These are phyloP conservation scores for Trametes pubescens DNA, from an alignment of 1,284 basidiomycete genomes.

Conservation along the genomic window DNA sequence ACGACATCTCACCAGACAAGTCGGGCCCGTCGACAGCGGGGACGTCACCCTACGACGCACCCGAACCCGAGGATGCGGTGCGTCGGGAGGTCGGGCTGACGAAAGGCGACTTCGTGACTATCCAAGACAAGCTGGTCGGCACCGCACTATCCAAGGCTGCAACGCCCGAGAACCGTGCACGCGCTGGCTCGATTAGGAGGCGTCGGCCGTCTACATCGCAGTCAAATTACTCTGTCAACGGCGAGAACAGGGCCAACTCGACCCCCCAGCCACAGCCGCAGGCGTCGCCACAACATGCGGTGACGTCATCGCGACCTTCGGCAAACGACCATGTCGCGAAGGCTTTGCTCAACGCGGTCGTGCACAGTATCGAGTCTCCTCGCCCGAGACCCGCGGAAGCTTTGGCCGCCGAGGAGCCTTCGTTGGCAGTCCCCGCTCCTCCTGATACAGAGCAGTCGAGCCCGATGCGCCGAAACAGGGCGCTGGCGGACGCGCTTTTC, in stretches of 20 bases:
- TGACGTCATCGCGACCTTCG: conserved; percentile 30
- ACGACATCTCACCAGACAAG: conserved; percentile 60
- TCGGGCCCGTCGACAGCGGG: conserved; percentile 55
- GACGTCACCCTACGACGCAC: conserved; percentile 57
- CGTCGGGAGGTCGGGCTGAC: conserved; percentile 69
- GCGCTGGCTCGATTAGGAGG: conserved; percentile 61
- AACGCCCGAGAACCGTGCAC: conserved; percentile 61
- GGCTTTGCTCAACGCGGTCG: conserved; percentile 71
- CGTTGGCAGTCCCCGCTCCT: conserved; percentile 34
- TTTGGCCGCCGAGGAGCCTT: conserved; percentile 36
- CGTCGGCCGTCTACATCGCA: conserved; percentile 83
- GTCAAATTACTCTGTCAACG: conserved; percentile 70
- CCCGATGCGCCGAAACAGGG: conserved; percentile 68
- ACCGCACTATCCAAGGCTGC: conserved; percentile 64
- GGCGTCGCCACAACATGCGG: conserved; percentile 42
- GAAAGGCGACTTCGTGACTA: conserved; percentile 69
- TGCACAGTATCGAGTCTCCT: conserved; percentile 68
- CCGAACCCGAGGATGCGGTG: conserved; percentile 72
- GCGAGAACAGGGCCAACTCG: conserved; percentile 64
- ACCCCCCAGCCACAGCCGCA: conserved; percentile 47
- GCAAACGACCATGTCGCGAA: conserved; percentile 52
- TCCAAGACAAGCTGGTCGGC: conserved; percentile 76
- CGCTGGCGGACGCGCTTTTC: conserved; percentile 78
- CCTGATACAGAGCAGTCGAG: conserved; percentile 45
- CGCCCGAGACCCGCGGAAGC: conserved; percentile 41